Base-by-base conservation (phyloP, 179 eudicot species). In the Silene coronaria region DNA sequence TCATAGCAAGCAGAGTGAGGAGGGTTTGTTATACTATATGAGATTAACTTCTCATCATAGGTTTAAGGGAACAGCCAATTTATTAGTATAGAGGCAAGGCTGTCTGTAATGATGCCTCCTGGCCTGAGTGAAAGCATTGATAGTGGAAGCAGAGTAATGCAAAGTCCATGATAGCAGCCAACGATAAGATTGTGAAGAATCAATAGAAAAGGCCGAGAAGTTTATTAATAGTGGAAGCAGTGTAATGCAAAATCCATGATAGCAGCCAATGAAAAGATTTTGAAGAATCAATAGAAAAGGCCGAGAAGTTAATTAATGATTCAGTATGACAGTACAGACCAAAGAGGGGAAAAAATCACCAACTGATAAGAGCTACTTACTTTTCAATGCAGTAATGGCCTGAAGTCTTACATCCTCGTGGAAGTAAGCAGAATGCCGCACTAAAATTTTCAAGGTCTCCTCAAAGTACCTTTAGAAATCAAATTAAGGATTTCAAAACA, bases 381-480 rank as follows among this genome's bases (percentile, higher is more conserved):
- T 82, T 87, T 95, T 92, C 83, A 95, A 81, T 68, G 87, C 73
- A 80, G 74, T 89, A 67, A 95, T 86, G 16, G 99, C 96, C 85
- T 95, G 99, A 76, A 95, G 97, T 70, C 99, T 89, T 77, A 95
- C 99, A 88, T 95, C 99, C 84, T 92, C 99, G 14, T 95, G 99
- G 75, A 95, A 95, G 82, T 95, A 92, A 42, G 79, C 78, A 21
- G 99, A 89, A 79, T 95, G 97, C 48, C 91, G 86, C 5, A 89
- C 82, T 82, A 91, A 81, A 76, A 95, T 91, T 83, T 86, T 92
- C 75, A 90, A 76, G 7, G 97, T 84, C 87, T 95, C 99, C 81
- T 92, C 99, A 86, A 95, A 83, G 82, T 95, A 95, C 77, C 99
- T 95, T 79, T 23, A 19, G 45, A 64, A 71, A 71, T 66, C 36